Evolutionary conservation across 2,329 filamentous ascomycete genomes (phyloP), one percentile per base, ranked within the genome.

Genomic region (Nemania diffusa): DNA sequence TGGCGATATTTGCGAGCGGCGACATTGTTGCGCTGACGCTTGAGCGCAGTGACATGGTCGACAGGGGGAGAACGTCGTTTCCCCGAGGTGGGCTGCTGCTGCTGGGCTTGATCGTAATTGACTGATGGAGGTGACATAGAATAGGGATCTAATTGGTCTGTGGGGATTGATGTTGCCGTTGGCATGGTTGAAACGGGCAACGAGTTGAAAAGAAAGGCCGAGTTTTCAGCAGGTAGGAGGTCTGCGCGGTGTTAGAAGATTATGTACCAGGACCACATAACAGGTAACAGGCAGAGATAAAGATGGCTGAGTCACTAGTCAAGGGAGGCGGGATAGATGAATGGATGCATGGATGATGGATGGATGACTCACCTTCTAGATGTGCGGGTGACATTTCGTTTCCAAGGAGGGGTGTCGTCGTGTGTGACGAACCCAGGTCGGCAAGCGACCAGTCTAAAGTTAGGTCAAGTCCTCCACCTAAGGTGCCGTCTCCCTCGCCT

Each of bases 1-100:
- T 92, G 90, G 27, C 90, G 87, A 75, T 91, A 92, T 68, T 90
- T 89, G 68, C 89, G 85, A 32, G 90, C 90, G n/a, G 90, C 90
- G 68, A 91, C 83, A 15, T 90, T 92, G 78, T 92, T 92, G 68
- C 87, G 85, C 68, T 87, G 86, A 29, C 90, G 88, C 78, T 91
- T 91, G 74, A 83, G 74, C 20, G 78, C 74, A 5, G 76, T 78
- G 13, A 77, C 74, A 1, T 74, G 69, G 64, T 78, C 77, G 13
- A 72, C 73, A 1, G 73, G 70, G 5, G 76, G 71, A 29, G 73
- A 74, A 13, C 72, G 74, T 44, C 73, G 64, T 27, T 71, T 73
- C 73, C 15, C 76, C 74, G 13, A 77, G 72, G 5, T 71, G 62
- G 67, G 73, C 71, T 24, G 70, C 69, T 24, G 70, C 69, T 24